These are phyloP conservation scores for Bruguiera hainesii DNA, from an alignment of 441 rosid genomes.

Conservation along the genomic window DNA sequence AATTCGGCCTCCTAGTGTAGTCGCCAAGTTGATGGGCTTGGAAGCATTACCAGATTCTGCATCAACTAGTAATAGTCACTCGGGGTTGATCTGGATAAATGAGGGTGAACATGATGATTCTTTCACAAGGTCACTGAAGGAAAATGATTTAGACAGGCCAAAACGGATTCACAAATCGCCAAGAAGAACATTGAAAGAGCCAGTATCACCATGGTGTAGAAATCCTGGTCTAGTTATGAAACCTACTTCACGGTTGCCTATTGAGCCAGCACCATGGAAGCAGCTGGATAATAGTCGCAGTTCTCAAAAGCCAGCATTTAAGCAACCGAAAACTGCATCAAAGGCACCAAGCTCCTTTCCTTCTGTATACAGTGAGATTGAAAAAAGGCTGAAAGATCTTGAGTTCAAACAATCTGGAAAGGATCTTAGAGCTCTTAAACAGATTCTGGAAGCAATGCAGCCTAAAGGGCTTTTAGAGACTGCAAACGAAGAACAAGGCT, in stretches of 20 bases:
- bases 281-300: slow-evolving; percentile 48
- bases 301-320: slow-evolving; percentile 44
- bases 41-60: slow-evolving; percentile 74
- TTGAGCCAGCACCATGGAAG: slow-evolving; percentile 91
- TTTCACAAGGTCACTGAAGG: slow-evolving; percentile 41
- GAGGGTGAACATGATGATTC: slow-evolving; percentile 35
- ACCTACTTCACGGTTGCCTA: slow-evolving; percentile 64
- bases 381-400: slow-evolving; percentile 60
- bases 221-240: slow-evolving; percentile 65
- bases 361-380: slow-evolving; percentile 72
- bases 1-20: slow-evolving; percentile 74
- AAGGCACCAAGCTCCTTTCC: slow-evolving; percentile 39
- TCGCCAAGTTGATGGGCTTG: slow-evolving; percentile 97
- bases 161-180: slow-evolving; percentile 42
- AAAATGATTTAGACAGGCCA: slow-evolving; percentile 40
- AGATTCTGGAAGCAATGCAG: slow-evolving; percentile 72
- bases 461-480: slow-evolving; percentile 56
- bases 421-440: slow-evolving; percentile 78
- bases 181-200: slow-evolving; percentile 56
- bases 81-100: slow-evolving; percentile 32
- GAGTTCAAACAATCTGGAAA: slow-evolving; percentile 69
- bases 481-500: slow-evolving; percentile 49
- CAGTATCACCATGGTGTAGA: slow-evolving; percentile 72
- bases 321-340: slow-evolving; percentile 41
- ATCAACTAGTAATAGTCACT: slow-evolving; percentile 32